Base-by-base conservation (phyloP, 2,329 filamentous ascomycete genomes). In the Venturiaceae sp. region DNA sequence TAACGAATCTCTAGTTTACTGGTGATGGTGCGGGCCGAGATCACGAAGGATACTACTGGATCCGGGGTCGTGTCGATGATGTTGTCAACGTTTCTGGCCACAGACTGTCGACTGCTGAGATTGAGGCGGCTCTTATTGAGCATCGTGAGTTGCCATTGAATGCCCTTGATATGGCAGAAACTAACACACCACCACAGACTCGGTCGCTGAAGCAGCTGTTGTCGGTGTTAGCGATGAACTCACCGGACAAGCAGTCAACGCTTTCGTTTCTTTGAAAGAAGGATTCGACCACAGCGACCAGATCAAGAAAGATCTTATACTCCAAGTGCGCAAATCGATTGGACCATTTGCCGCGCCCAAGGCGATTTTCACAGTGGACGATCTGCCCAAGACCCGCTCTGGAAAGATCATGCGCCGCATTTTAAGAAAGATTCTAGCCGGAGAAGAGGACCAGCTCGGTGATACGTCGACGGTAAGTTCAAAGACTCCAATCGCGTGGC, bases 341-440 rank as follows among this genome's bases (percentile, higher is more conserved):
- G 94, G 94, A 13, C 94, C 94, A 3, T 99, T 99, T 71, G 94
- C 94, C 3, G 92, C 94, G 33, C 94, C 94, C 63, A 99, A 97
- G 80, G 88, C 87, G 21, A 86, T 99, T 63, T 94, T 85, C 71
- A 83, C 95, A 58, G 88, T 99, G 47, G 87, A 91, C 3, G 94
- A 99, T 71, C 82, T 99, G 64, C 94, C 94, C 67, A 97, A 99
- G 85, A 99, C 94, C 37, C 83, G 94, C 66, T 95, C 89, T 66
- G 94, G 94, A 64, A 99, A 99, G 87, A 99, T 99, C 69, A 99
- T 99, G 94, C 84, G 94, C 63, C 86, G 94, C 63, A 95, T 99
- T 69, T 76, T 99, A 78, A 83, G 94, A 67, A 99, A 99, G 89
- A 95, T 99, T 69, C 76, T 99, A 65, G 92, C 92, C 16, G 92